A percentile compares a stretch with the other conserved stretches of the same genome.
Evolutionary conservation across 164 flowering plant species (phyloP).

Genomic region (Amborella trichopoda): DNA sequence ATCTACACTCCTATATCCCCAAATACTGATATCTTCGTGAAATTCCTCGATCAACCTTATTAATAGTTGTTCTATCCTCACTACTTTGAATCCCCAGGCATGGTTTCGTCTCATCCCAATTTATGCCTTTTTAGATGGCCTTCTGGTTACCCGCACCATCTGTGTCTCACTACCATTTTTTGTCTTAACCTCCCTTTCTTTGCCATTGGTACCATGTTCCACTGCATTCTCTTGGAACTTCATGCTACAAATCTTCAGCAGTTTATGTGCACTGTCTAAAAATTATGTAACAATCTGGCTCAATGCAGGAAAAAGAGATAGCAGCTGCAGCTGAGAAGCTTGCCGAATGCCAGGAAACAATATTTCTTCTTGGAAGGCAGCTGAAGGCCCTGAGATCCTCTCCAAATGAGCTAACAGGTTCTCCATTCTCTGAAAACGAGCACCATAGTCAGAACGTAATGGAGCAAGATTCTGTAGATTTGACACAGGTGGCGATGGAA

Average conservation of each 20-base stretch:
- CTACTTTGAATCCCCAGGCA: no score
- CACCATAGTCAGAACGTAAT: constrained; percentile 18
- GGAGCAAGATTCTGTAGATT: constrained; percentile 30
- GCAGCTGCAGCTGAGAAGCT: constrained; percentile 88
- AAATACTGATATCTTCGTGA: no score
- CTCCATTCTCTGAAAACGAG: constrained; percentile 31
- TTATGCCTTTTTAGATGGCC: not conserved
- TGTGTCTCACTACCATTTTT: not conserved
- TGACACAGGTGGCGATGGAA: constrained; percentile 5
- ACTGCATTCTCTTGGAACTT: not conserved
- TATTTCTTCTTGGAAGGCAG: constrained; percentile 81
- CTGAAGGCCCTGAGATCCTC: constrained; percentile 55
- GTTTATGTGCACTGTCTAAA: not conserved
- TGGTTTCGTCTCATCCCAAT: no score
- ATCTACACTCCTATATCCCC: no score
- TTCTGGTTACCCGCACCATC: not conserved
- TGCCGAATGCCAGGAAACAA: constrained; percentile 94
- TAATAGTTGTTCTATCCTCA: no score
- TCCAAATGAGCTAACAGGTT: constrained; percentile 35
- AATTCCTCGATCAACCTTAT: no score
- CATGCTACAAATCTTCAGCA: not conserved
- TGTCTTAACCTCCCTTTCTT: not conserved
- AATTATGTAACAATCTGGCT: constrained; percentile 1
- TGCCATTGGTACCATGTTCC: not conserved
- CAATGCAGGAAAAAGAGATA: constrained; percentile 53